phyloP scores from a whole-genome alignment of 108 stramenopile genomes.

The Conticribra weissflogii region DNA sequence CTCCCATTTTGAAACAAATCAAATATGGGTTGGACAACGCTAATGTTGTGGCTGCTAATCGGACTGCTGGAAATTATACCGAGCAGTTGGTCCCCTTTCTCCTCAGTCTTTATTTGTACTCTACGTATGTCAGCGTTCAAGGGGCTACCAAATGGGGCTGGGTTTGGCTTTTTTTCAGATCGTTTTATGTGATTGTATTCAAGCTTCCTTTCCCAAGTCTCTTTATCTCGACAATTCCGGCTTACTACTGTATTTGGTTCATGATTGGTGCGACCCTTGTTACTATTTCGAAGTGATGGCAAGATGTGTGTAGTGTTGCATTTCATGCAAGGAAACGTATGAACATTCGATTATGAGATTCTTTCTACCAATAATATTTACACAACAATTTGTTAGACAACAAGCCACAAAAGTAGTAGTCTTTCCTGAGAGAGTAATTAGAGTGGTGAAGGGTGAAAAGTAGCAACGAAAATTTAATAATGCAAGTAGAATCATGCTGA shows the following conservation, averaged over 20 bases:
- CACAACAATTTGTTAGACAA: no score
- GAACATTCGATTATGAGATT: no score
- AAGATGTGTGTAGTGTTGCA: no score
- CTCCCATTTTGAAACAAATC: constrained; percentile 1
- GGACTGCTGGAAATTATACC: constrained; percentile 17
- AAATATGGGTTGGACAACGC: constrained; percentile 22
- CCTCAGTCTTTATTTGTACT: constrained; percentile 11
- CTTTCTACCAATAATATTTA: no score
- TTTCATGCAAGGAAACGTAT: no score
- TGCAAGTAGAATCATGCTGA: no score
- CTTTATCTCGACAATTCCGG: constrained; percentile 27
- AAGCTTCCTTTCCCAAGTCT: constrained; percentile 2
- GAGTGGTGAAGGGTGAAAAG: no score
- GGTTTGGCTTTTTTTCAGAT: constrained; percentile 23
- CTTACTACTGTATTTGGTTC: constrained; percentile 18
- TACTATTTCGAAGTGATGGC: constrained; percentile 3
- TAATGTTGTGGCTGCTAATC: constrained; percentile 17
- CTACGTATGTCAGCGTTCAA: constrained; percentile 17
- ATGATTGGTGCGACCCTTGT: constrained; percentile 12
- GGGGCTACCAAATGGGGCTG: constrained; percentile 11
- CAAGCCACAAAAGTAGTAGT: no score
- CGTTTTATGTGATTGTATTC: constrained; percentile 10
- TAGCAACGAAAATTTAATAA: no score
- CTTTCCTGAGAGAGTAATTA: no score
- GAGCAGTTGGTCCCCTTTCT: constrained; percentile 21